phyloP scores from a whole-genome alignment of 768 basidiomycete species.

The Cystofilobasidium bisporidii region DNA sequence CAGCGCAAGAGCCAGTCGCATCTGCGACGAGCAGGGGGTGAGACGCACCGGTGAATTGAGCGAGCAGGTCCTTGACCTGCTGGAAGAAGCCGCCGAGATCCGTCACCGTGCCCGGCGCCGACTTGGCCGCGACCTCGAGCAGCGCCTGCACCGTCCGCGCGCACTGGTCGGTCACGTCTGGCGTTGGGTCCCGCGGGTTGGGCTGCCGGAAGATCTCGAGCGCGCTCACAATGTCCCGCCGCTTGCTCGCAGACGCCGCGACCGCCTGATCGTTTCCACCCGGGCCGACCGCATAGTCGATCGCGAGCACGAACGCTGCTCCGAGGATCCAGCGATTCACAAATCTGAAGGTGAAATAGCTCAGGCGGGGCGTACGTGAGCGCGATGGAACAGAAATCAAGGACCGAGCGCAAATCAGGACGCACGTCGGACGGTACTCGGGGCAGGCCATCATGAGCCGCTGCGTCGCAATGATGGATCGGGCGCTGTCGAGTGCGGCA shows the following conservation, averaged over 20 bases:
- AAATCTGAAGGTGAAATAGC: not conserved
- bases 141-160: conserved; percentile 1
- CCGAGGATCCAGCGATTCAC: not conserved
- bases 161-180: conserved; percentile 3
- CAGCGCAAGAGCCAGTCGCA: too few relatives aligned
- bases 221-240: not conserved
- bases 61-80: not conserved
- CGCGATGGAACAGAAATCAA: too few relatives aligned
- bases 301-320: not conserved
- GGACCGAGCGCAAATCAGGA: not conserved
- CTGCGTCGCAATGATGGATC: not conserved
- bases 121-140: not conserved
- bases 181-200: not conserved
- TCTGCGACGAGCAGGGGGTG: too few relatives aligned
- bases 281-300: not conserved
- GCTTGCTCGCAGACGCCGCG: not conserved
- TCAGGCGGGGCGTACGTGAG: not conserved
- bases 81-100: not conserved
- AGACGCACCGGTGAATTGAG: not conserved
- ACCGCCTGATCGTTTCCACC: too few relatives aligned
- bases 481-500: not conserved
- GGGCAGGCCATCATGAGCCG: not conserved
- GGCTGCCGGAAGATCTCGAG: conserved; percentile 8
- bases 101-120: not conserved
- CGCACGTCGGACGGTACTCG: not conserved